Evolutionary conservation across 768 basidiomycete species (phyloP).

Genomic region (Fistulinella prunicolor): DNA sequence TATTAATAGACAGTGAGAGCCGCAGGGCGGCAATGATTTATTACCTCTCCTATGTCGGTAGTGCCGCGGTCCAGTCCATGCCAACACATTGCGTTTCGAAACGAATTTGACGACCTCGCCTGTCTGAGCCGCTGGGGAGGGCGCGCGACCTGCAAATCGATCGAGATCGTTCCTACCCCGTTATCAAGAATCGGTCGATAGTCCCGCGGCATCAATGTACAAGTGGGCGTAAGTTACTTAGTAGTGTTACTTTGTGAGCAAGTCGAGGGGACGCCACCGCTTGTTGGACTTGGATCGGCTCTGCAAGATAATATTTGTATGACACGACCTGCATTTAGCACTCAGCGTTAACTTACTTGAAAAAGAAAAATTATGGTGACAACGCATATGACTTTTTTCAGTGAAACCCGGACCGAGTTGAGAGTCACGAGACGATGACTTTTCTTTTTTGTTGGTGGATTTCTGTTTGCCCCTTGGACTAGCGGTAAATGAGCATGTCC

Average conservation of each 20-base stretch:
- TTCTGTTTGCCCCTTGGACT: neutral
- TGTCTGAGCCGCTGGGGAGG: too few species aligned
- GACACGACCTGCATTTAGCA: too few species aligned
- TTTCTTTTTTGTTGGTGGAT: neutral
- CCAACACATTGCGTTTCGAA: neutral
- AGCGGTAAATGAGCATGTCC: conserved; percentile 4
- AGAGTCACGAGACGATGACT: neutral
- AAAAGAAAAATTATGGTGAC: conserved; percentile 14
- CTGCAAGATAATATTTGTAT: neutral
- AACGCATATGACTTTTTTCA: conserved; percentile 5
- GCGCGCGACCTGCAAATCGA: too few species aligned
- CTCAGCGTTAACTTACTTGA: neutral
- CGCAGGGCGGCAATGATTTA: neutral
- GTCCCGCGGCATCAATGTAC: too few species aligned
- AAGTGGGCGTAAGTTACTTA: too few species aligned
- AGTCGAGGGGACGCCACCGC: too few species aligned
- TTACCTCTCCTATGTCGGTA: neutral
- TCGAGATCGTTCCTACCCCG: too few species aligned
- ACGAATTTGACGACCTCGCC: neutral
- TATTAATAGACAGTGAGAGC: conserved; percentile 12
- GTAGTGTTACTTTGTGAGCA: too few species aligned
- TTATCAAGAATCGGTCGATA: too few species aligned
- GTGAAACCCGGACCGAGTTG: neutral
- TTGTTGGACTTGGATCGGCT: neutral
- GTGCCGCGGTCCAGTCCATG: neutral